Percentiles rank a stretch among this genome's conserved stretches.
Evolutionary conservation across 495 filamentous ascomycete species (phyloP).

Genomic region (Parachaetomium inaequale): DNA sequence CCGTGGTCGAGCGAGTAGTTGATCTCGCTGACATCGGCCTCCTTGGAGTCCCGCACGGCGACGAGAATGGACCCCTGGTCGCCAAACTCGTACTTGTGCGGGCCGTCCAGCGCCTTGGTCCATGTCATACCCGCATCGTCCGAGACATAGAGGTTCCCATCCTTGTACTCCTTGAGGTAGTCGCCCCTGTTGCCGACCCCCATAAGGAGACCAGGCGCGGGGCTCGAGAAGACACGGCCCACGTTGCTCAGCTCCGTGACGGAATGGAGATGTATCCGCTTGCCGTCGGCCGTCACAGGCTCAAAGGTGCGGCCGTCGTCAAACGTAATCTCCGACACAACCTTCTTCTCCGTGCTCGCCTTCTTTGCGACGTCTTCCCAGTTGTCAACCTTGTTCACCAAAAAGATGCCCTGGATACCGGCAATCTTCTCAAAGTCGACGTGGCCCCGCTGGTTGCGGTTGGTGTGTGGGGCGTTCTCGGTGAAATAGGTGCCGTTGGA

Average conservation of each 20-base stretch:
- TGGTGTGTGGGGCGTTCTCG: slow-evolving; percentile 84
- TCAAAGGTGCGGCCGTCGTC: slow-evolving; percentile 85
- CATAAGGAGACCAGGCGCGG: slow-evolving; percentile 89
- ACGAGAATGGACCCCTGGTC: slow-evolving; percentile 85
- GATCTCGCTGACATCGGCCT: slow-evolving; percentile 51
- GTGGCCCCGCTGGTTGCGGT: slow-evolving; percentile 62
- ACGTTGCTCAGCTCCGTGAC: slow-evolving; percentile 75
- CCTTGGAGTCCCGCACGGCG: slow-evolving; percentile 70
- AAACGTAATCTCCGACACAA: slow-evolving; percentile 80
- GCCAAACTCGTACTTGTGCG: slow-evolving; percentile 93
- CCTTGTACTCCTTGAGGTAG: slow-evolving; percentile 57
- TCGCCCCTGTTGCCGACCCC: slow-evolving; percentile 85
- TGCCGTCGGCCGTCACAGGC: slow-evolving; percentile 49
- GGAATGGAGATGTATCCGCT: slow-evolving; percentile 80
- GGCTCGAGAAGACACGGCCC: slow-evolving; percentile 88
- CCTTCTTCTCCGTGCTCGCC: slow-evolving; percentile 53
- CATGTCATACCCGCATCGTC: slow-evolving; percentile 88
- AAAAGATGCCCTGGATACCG: slow-evolving; percentile 82
- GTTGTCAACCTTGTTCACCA: slow-evolving; percentile 88
- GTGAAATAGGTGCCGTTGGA: slow-evolving; percentile 95
- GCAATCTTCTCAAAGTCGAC: slow-evolving; percentile 94
- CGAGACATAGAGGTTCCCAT: slow-evolving; percentile 79
- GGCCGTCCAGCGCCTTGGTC: slow-evolving; percentile 66
- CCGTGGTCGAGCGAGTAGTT: slow-evolving; percentile 86
- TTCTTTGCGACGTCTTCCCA: slow-evolving; percentile 66